Evolutionary conservation across 441 rosid species (phyloP), one percentile per base, ranked within the genome.

Genomic region (Brassica hybrid): DNA sequence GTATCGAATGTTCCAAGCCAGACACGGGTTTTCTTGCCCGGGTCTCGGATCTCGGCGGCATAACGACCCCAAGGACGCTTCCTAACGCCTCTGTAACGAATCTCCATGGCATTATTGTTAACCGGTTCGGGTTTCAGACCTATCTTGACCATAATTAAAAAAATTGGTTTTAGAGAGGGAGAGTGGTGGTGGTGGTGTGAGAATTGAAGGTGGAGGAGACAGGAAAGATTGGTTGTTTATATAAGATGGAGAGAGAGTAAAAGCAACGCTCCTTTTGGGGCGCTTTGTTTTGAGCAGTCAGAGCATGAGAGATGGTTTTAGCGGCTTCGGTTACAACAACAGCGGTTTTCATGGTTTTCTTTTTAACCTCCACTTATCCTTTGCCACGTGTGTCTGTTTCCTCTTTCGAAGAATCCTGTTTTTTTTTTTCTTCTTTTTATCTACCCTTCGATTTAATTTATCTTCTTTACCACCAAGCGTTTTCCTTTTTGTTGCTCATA

Each of bases 51-150:
- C 87, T 89, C 93, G 19, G 93, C 90, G 2, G 93, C 89, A 65
- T 89, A 89, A 7, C 90, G 88, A 3, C 93, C 93, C 90, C 93
- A 87, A 0, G 90, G 93, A 18, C 93, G 86, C 83, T 86, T 89
- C 74, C 93, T 81, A 32, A 89, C 93, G 36, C 93, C 93, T 36
- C 93, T 79, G 68, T 82, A 87, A 58, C 89, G 85, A 72, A 81
- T 77, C 85, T 87, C 93, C 69, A 64, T 79, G 50, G 77, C 73
- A 65, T 58, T 71, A 41, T 78, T 56, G 11, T 23, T 65, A 63
- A 19, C 73, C 48, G 45, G 75, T 69, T 30, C 43, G 70, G 63
- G 76, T 50, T 75, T 82, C 3, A 88, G 90, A 77, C 87, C 87
- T 87, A 87, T 87, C 64, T 80, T 80, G 4, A 27, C 63, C 65